Conservation (phyloP, 345 rosid genomes). For the Eucalyptus urophylla region DNA sequence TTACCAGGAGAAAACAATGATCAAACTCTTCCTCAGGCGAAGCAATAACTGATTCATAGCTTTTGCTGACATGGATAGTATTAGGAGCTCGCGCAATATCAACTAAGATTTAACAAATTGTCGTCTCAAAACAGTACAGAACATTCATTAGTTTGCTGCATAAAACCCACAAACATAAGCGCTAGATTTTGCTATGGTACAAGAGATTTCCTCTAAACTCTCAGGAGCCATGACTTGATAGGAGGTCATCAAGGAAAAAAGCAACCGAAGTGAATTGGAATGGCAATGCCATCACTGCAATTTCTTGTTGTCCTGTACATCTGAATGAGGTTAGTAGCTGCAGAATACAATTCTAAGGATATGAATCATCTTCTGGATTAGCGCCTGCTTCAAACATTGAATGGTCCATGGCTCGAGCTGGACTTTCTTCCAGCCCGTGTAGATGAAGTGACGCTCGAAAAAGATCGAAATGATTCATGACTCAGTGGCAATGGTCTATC, state of each 20-base stretch:
- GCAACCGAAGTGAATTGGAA: neutral
- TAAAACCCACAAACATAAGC: neutral
- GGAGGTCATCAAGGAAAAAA: neutral
- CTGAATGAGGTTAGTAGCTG: neutral
- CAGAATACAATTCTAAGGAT: neutral
- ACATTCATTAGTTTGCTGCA: neutral
- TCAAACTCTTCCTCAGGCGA: neutral
- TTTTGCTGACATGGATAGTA: neutral
- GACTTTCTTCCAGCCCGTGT: neutral
- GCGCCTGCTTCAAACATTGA: neutral
- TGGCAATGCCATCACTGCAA: neutral
- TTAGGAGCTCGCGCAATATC: neutral
- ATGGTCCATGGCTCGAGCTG: neutral
- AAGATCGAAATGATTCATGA: constrained; percentile 30
- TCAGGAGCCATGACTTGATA: neutral
- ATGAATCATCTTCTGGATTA: neutral
- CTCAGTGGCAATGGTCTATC: constrained; percentile 51
- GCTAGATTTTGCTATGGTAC: neutral
- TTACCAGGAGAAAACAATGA: neutral
- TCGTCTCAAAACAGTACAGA: neutral
- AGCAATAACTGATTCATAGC: neutral
- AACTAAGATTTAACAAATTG: neutral
- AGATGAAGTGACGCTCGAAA: neutral
- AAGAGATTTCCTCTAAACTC: neutral
- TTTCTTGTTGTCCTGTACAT: neutral